phyloP scores from a whole-genome alignment of 2,329 filamentous ascomycete genomes.

The Cladophialophora immunda region DNA sequence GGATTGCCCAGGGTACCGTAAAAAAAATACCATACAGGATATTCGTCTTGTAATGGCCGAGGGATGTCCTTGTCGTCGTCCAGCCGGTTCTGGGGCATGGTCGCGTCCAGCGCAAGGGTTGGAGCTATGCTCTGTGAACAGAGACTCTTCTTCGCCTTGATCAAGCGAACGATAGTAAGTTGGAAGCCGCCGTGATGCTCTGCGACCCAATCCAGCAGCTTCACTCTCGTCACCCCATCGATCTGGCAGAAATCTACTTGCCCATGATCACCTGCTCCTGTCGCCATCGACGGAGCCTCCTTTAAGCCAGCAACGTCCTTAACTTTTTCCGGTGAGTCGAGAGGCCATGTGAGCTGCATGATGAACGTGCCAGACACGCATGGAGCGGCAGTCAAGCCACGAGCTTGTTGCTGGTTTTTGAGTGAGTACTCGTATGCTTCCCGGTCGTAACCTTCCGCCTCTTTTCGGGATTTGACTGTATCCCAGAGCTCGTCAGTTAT shows the following conservation, averaged over 20 bases:
- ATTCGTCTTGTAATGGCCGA: conserved; percentile 43
- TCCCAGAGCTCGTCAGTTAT: conserved; percentile 50
- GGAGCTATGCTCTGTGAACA: conserved; percentile 39
- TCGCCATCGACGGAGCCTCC: conserved; percentile 26
- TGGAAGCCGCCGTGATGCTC: conserved; percentile 34
- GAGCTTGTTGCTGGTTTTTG: neutral
- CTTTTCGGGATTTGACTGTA: conserved; percentile 43
- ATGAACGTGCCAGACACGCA: conserved; percentile 36
- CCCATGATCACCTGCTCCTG: conserved; percentile 38
- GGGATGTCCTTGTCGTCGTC: conserved; percentile 9
- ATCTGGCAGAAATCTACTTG: conserved; percentile 42
- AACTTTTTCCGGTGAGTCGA: conserved; percentile 38
- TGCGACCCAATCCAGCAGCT: conserved; percentile 36
- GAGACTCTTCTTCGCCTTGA: conserved; percentile 43
- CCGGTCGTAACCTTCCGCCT: conserved; percentile 48
- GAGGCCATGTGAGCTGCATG: conserved; percentile 40
- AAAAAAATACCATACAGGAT: conserved; percentile 56
- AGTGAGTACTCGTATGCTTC: conserved; percentile 47
- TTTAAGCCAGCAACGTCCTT: conserved; percentile 36
- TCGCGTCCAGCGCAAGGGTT: conserved; percentile 41
- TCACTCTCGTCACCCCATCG: conserved; percentile 29
- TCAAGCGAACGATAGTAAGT: conserved; percentile 43
- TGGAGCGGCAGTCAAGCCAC: neutral
- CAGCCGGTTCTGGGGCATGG: conserved; percentile 44
- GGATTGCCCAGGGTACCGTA: conserved; percentile 51